Base-by-base conservation (phyloP, 495 filamentous ascomycete species). In the Penicillium odoratum region DNA sequence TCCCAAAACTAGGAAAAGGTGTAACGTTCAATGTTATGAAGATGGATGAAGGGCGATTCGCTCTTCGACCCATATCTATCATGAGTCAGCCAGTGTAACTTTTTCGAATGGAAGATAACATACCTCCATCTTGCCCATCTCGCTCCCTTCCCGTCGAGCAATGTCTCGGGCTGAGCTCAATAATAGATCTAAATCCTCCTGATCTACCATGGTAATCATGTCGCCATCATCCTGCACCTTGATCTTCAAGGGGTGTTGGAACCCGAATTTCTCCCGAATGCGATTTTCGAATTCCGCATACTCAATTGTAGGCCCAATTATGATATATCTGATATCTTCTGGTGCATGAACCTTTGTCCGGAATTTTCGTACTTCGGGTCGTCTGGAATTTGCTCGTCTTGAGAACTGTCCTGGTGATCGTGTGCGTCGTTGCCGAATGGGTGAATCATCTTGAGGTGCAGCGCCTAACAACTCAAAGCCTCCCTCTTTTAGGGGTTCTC, bases 81-180 rank as follows among this genome's bases (percentile, higher is more conserved):
- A 56, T 26, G 38, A 10, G 48, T 46, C 3, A 52, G 50, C 59
- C 36, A 66, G 57, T 58, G 48, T 55, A 36, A 51, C 8, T 6
- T 13, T 30, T 3, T 13, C 34, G 57, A 16, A 21, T 2, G 28
- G 44, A 63, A 48, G n/a, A 31, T 0, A 45, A 77, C 89, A 79
- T 70, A 98, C 92, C 85, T 98, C 94, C 82, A 98, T 86, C 83
- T 97, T 98, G 31, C 92, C 93, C 78, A 92, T 89, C 58, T 96
- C 93, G 45, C 79, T 75, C 55, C 85, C 82, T 64, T 93, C 89
- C 69, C 84, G 85, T 75, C 79, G 81, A 30, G 91, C 95, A 55
- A 75, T 74, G 55, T 83, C 81, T 69, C 83, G 88, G 31, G 87
- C 85, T 5, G 74, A 77, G 66, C 75, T 77, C 53, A 98, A 81